Conservation (phyloP, 208 protist genomes). For the Herpetomonas samuelpessoai region DNA sequence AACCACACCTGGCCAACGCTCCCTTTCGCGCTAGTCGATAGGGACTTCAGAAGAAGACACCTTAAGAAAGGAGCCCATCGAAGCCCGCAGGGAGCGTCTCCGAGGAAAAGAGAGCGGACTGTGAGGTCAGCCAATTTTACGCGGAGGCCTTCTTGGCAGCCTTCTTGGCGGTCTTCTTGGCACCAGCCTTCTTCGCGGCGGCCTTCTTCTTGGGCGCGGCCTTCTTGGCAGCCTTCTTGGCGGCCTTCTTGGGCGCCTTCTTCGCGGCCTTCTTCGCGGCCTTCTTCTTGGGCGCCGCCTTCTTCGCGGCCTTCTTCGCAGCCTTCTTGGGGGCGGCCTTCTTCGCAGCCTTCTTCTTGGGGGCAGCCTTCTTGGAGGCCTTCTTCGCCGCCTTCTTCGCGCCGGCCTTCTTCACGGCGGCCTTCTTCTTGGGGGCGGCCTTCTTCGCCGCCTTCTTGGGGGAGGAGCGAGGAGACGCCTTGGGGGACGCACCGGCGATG, state of each 20-base stretch:
- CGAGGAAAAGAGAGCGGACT: no score
- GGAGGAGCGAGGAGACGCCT: slow-evolving; percentile 18
- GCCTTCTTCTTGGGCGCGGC: slow-evolving; percentile 1
- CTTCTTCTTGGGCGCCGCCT: slow-evolving; percentile 25
- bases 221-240: slow-evolving; percentile 14
- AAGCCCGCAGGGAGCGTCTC: no score
- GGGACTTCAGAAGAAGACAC: no score
- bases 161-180: no score
- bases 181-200: no score
- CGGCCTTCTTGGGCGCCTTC: slow-evolving; percentile 16
- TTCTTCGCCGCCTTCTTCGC: slow-evolving; percentile 3
- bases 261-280: slow-evolving; percentile 17
- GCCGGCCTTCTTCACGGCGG: slow-evolving; percentile 14
- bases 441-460: slow-evolving; percentile 28
- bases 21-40: background rate
- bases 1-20: background rate
- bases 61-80: no score
- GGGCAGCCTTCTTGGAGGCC: slow-evolving; percentile 1
- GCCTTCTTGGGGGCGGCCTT: slow-evolving; percentile 22
- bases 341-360: slow-evolving; percentile 26
- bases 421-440: slow-evolving; percentile 19
- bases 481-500: slow-evolving; percentile 2
- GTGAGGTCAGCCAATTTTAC: no score
- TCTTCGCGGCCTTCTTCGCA: slow-evolving; percentile 19
- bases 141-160: no score